A percentile compares a stretch with the other conserved stretches of the same genome.
Evolutionary conservation across 2,329 filamentous ascomycete genomes (phyloP).

Genomic region (Aureobasidium sp.): DNA sequence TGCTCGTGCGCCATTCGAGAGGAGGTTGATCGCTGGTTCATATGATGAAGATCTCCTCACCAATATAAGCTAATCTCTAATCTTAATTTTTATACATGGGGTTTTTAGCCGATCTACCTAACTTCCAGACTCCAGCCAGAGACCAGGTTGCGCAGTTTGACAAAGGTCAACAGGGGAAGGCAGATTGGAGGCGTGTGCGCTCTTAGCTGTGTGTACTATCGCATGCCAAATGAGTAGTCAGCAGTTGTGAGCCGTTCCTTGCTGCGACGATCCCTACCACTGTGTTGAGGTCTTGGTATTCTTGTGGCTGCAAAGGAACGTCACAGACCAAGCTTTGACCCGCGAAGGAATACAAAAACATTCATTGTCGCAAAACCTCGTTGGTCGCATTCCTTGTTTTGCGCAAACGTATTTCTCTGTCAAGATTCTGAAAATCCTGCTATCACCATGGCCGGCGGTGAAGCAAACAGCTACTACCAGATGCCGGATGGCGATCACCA

Average conservation of each 20-base stretch:
- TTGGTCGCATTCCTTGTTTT: neutral
- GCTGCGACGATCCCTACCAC: neutral
- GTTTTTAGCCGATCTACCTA: too few relatives aligned
- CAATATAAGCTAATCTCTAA: constrained; percentile 5
- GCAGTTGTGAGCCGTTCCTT: neutral
- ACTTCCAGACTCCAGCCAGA: neutral
- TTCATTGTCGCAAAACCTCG: neutral
- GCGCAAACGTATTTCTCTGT: neutral
- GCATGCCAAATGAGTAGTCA: neutral
- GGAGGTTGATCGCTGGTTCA: neutral
- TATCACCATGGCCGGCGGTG: constrained; percentile 19
- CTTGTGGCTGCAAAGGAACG: neutral
- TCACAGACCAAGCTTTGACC: constrained; percentile 1
- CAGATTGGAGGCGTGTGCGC: neutral
- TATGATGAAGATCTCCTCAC: neutral
- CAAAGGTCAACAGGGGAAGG: neutral
- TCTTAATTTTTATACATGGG: constrained; percentile 5
- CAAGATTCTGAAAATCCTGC: neutral
- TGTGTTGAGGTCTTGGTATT: neutral
- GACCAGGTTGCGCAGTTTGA: neutral
- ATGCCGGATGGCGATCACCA: constrained; percentile 16
- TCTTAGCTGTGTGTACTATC: neutral
- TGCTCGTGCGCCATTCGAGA: neutral
- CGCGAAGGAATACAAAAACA: constrained; percentile 7
- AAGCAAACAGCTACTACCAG: constrained; percentile 33